Evolutionary conservation across 78 protist species (phyloP), one percentile per base, ranked within the genome.

Genomic region (Dictyostelium capitatum): DNA sequence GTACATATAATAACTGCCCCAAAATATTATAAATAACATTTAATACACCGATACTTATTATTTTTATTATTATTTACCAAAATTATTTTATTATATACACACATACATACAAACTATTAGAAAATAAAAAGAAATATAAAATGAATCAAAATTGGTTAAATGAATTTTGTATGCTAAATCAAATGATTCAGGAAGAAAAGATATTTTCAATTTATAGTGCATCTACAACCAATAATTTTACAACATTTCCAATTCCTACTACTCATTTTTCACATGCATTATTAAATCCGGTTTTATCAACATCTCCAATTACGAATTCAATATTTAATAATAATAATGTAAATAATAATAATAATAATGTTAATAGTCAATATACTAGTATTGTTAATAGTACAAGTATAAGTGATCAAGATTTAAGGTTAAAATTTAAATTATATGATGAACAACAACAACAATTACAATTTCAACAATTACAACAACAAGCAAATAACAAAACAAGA

Each of bases 141-240:
- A 62, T 62, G 70, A 62, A 62, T 23, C 28, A 62, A 25, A 62
- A 23, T 25, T 62, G 70, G 70, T 25, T 62, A 25, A 30, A 62
- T 25, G 70, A 62, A 62, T 62, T 25, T 62, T 62, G 70, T 11
- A 37, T 37, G 43, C 2, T 37, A 37, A 37, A 37, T 37, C 43
- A 80, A 25, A 80, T 62, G 30, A 25, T 83, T 6, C 91, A 83
- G 41, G 91, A 83, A 10, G 91, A 83, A 43, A 83, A 83, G 47
- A 28, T 83, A 20, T 83, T 83, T 72, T 73, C 91, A 30, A 32
- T 83, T 11, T 83, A 67, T 43, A 43, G 28, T 3, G 79, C 79
- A 32, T 67, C 75, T 2, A 32, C 48, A 32, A 28, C 75, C 0
- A 67, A 67, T 67, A 67, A 67, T 17, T 30, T 43, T 17, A 30